Evolutionary conservation across 2,329 filamentous ascomycete genomes (phyloP).

Genomic region (Hymenoscyphus repandus): DNA sequence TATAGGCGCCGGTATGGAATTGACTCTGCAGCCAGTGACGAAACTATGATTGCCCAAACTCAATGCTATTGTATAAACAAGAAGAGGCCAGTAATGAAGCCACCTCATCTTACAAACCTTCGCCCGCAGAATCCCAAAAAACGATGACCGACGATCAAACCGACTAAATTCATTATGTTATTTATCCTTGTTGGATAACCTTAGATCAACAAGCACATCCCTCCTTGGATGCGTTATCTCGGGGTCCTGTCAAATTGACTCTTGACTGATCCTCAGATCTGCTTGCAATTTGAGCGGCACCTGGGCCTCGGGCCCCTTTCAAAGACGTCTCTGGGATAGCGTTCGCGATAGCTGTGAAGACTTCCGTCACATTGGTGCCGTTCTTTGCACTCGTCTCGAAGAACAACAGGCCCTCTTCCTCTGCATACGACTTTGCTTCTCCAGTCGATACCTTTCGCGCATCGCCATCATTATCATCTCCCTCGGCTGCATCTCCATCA

Average conservation of each 20-base stretch:
- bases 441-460: conserved; percentile 85
- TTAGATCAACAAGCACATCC: conserved; percentile 73
- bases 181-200: conserved; percentile 12
- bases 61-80: conserved; percentile 24
- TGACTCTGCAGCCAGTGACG: not conserved
- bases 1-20: not conserved
- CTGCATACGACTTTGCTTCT: conserved; percentile 87
- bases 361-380: conserved; percentile 87
- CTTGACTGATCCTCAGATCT: conserved; percentile 64
- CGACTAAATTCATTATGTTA: conserved; percentile 11
- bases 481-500: conserved; percentile 41
- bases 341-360: conserved; percentile 97
- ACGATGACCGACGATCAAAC: conserved; percentile 11
- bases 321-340: conserved; percentile 95
- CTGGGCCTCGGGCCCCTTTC: conserved; percentile 77
- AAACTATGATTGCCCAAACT: conserved; percentile 6
- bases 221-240: conserved; percentile 75
- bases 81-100: conserved; percentile 16
- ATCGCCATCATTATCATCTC: conserved; percentile 61
- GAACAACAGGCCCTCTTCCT: conserved; percentile 90
- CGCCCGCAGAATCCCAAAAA: conserved; percentile 19
- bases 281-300: conserved; percentile 48
- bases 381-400: conserved; percentile 99
- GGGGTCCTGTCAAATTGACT: conserved; percentile 74
- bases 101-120: conserved; percentile 17